Percentiles rank a stretch among this genome's conserved stretches.
phyloP scores from a whole-genome alignment of 257 asterid species.

The Vinca minor region DNA sequence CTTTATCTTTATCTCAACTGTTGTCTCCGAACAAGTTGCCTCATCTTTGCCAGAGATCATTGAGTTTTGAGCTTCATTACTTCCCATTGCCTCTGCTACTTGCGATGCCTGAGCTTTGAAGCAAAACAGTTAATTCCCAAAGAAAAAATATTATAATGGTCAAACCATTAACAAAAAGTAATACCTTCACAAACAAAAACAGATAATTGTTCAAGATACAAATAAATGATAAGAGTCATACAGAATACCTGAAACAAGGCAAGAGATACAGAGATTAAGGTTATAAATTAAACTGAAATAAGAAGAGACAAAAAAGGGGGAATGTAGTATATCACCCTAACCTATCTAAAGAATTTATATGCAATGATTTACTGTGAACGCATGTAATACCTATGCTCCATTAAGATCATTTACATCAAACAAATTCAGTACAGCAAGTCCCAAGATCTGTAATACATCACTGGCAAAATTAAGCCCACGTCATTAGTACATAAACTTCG shows the following conservation, averaged over 20 bases:
- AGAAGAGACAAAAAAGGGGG: neutral
- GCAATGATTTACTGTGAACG: neutral
- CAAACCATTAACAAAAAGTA: slow-evolving; percentile 12
- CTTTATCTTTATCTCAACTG: slow-evolving; percentile 91
- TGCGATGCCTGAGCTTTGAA: slow-evolving; percentile 2
- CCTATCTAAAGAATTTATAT: neutral
- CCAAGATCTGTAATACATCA: neutral
- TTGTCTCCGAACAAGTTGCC: slow-evolving; percentile 61
- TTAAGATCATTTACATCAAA: neutral
- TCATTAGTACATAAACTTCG: neutral
- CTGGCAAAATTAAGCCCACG: neutral
- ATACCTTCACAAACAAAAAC: slow-evolving; percentile 41
- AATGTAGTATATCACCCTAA: neutral
- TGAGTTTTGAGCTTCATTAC: slow-evolving; percentile 34
- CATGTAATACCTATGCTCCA: neutral
- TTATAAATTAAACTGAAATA: neutral
- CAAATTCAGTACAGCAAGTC: neutral
- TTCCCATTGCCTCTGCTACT: slow-evolving; percentile 41
- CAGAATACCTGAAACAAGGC: neutral
- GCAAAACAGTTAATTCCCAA: neutral
- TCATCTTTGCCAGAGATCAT: slow-evolving; percentile 31
- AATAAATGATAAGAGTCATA: neutral
- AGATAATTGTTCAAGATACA: neutral
- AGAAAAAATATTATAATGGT: slow-evolving; percentile 1
- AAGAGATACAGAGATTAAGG: neutral